Evolutionary conservation across 208 protist species (phyloP), one percentile per base, ranked within the genome.

Genomic region (Leishmania mexicana): DNA sequence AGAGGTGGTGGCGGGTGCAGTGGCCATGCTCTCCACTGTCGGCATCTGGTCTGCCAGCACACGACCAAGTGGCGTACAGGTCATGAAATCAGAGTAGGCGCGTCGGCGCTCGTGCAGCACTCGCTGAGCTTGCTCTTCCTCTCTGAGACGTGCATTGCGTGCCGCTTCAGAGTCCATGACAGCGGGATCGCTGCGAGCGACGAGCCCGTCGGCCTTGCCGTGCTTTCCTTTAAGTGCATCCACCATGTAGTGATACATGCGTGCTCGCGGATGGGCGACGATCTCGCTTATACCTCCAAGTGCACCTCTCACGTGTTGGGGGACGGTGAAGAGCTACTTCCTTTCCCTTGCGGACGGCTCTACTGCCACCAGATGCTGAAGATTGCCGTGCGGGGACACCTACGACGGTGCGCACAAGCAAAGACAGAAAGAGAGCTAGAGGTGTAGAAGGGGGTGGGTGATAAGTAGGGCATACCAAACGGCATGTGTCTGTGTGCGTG

Each of bases 211-310:
- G 47, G 70, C 31, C 38, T 51, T 42, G 5, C 53, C 38, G 38
- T 49, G 42, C 17, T 57, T 58, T 19, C 58, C 65, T 4, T 13
- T 45, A 6, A 81, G 78, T 0, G 72, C 74, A 77, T 77, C 65
- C 13, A 76, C 24, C 24, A 82, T 42, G 49, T 70, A 88, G 67
- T 79, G 49, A n/a, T 72, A 82, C 67, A 88, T 84, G 24, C 81
- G 38, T 45, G 54, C 17, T 45, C 45, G 40, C 10, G 28, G 35
- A 75, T 38, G 10, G 70, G 17, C 13, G 19, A 42, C 24, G 70
- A 74, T 38, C 68, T 21, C 62, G 35, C 5, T 17, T 21, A 17
- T 28, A 45, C 31, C 3, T 31, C n/a, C 47, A 62, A 54, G 31
- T 58, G 53, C 10, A 24, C 24, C 35, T 51, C 70, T 21, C 70